These are phyloP conservation scores for Suillus discolor DNA, from an alignment of 768 basidiomycete species.

Conservation along the genomic window DNA sequence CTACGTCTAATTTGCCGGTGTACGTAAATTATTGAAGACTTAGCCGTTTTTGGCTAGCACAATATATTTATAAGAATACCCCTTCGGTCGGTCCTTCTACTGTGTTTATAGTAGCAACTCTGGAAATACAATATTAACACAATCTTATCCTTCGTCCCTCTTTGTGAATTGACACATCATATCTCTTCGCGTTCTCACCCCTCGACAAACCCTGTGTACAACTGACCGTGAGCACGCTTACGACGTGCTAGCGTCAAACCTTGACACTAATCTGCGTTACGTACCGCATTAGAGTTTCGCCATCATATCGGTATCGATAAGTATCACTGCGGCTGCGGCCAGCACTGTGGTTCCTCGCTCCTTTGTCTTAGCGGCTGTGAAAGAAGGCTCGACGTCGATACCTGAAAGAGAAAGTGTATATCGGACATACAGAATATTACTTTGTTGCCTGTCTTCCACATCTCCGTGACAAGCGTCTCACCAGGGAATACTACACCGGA, in stretches of 20 bases:
- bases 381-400: slow-evolving; percentile 2
- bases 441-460: slow-evolving; percentile 96
- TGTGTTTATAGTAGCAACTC: no score
- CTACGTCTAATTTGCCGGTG: not conserved
- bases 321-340: slow-evolving; percentile 80
- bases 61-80: not conserved
- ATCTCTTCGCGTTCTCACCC: no score
- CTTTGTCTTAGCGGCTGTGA: slow-evolving; percentile 81
- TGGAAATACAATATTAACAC: no score
- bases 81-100: no score
- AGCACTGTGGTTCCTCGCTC: slow-evolving; percentile 76
- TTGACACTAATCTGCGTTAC: not conserved
- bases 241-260: no score
- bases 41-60: not conserved
- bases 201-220: no score
- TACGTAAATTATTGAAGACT: not conserved
- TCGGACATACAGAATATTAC: slow-evolving; percentile 83
- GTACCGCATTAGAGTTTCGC: slow-evolving; percentile 53
- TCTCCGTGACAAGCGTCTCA: slow-evolving; percentile 92
- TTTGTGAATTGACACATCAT: no score
- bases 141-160: no score
- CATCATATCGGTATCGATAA: slow-evolving; percentile 51
- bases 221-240: no score
- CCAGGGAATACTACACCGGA: slow-evolving; percentile 93
- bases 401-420: not conserved